Evolutionary conservation across 805 yeast species (phyloP).

Genomic region (Saturnispora bothae): DNA sequence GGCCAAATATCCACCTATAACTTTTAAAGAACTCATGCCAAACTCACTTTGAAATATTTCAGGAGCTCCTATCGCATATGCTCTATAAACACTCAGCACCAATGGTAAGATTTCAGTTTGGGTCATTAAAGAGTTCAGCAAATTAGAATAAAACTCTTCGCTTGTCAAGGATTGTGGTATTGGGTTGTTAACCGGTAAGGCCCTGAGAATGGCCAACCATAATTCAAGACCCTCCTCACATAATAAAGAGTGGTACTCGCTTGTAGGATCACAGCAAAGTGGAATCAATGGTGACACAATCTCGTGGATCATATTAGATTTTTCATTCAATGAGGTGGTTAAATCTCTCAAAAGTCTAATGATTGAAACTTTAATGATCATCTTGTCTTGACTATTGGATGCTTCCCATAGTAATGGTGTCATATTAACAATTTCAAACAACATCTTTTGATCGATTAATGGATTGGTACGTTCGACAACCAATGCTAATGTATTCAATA

Average conservation of each 20-base stretch:
- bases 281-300: constrained; percentile 57
- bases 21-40: constrained; percentile 34
- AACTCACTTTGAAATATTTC: constrained; percentile 30
- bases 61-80: constrained; percentile 46
- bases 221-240: constrained; percentile 82
- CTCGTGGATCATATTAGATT: constrained; percentile 38
- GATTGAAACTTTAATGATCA: constrained; percentile 40
- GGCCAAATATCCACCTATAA: constrained; percentile 42
- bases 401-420: constrained; percentile 75
- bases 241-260: constrained; percentile 45
- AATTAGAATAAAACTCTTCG: constrained; percentile 33
- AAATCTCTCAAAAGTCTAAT: constrained; percentile 49
- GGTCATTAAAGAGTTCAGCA: constrained; percentile 49
- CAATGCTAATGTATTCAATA: constrained; percentile 57
- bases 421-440: constrained; percentile 39
- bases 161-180: constrained; percentile 31
- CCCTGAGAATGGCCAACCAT: constrained; percentile 63
- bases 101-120: constrained; percentile 69
- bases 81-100: constrained; percentile 48
- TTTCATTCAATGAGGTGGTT: constrained; percentile 43
- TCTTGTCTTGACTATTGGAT: constrained; percentile 33
- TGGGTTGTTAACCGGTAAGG: constrained; percentile 34
- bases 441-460: constrained; percentile 38
- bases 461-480: constrained; percentile 59
- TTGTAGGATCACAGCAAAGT: constrained; percentile 49